Base-by-base conservation (phyloP, 176 grass and related monocot species). In the Rhynchospora breviuscula region DNA sequence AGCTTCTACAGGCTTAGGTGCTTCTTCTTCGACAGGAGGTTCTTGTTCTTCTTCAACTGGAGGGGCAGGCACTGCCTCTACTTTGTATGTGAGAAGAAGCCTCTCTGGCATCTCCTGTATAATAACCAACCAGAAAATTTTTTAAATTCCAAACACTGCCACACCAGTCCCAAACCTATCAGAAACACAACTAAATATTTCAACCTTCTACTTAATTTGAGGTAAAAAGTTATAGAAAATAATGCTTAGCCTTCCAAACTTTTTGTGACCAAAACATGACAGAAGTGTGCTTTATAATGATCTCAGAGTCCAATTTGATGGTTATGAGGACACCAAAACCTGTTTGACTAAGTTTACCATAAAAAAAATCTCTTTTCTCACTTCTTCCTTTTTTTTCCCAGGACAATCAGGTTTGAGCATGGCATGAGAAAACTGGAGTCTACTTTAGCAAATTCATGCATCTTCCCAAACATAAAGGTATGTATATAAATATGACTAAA, bases 31-130 rank as follows among this genome's bases (percentile, higher is more conserved):
- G 78, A 86, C 22, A 57, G 90, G 62, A 44, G 79, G 78, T 71
- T 88, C 51, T 29, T 74, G 87, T 87, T 94, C 90, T 53, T 93
- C 90, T 63, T 88, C 81, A 52, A 49, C 80, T 83, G 84, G 66
- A 90, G 68, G 64, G 47, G 87, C 89, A 59, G 83, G 65, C 59
- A 64, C 77, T 85, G 69, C 79, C 81, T 98, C 89, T 91, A 81
- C 86, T 90, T 95, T 95, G 88, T 99, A 99, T 59, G 96, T 95
- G 43, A 99, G 75, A 81, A 95, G 96, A 74, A 95, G 96, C 57
- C 93, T 91, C 89, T 95, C 93, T 31, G 96, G 93, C 83, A 95
- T 90, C 35, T 99, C 93, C 96, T 99, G 80, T 43, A 88, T 48
- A 91, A 63, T 3, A 85, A 47, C 59, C 18, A 67, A 81, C 7